Evolutionary conservation across 2,329 filamentous ascomycete species (phyloP).

Genomic region (Trichoderma oligosporum): DNA sequence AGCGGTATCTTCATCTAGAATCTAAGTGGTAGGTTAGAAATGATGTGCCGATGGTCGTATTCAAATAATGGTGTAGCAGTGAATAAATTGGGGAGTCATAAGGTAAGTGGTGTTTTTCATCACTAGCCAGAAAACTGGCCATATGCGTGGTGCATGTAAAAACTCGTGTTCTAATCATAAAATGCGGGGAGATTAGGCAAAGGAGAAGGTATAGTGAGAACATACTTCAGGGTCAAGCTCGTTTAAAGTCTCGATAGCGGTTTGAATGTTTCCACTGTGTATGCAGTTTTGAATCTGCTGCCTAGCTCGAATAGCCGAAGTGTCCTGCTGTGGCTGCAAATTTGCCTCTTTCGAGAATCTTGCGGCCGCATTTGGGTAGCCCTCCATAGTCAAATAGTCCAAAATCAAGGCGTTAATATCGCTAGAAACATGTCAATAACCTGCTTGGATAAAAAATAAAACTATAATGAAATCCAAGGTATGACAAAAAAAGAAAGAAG

Average conservation of each 20-base stretch:
- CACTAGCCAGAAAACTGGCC: constrained; percentile 68
- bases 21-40: constrained; percentile 50
- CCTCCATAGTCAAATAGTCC: constrained; percentile 94
- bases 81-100: constrained; percentile 31
- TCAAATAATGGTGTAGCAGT: not conserved
- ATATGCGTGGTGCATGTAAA: constrained; percentile 99
- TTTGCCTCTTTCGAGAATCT: constrained; percentile 95
- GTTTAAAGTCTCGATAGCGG: constrained; percentile 82
- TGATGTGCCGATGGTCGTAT: not conserved
- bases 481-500: not conserved
- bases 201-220: constrained; percentile 42
- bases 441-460: not conserved
- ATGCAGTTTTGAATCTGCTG: constrained; percentile 83
- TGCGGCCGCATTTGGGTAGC: constrained; percentile 86
- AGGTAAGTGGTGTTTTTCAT: constrained; percentile 74
- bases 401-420: constrained; percentile 94
- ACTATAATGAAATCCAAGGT: constrained; percentile 2
- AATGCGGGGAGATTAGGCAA: constrained; percentile 26
- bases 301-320: constrained; percentile 69
- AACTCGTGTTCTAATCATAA: constrained; percentile 82
- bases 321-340: constrained; percentile 67
- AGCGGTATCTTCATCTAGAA: constrained; percentile 76
- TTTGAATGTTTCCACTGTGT: constrained; percentile 77
- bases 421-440: constrained; percentile 48
- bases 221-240: constrained; percentile 88